Conservation (phyloP, 2,329 filamentous ascomycete species). For the Rachicladosporium sp. region DNA sequence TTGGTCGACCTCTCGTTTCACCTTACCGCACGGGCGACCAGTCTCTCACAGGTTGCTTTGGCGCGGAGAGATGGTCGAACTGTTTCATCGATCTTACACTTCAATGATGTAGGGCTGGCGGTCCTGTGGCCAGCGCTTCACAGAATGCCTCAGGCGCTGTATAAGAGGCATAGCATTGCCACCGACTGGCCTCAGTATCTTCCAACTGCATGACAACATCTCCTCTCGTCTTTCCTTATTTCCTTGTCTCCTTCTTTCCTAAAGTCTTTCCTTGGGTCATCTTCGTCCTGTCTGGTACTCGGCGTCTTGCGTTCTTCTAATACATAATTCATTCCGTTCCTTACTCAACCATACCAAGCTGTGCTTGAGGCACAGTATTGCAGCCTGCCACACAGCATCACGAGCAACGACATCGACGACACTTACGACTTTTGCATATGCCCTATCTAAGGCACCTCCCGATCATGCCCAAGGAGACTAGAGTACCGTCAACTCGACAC, state of each 20-base stretch:
- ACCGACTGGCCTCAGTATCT: no score
- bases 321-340: conserved; percentile 3
- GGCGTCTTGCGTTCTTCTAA: conserved; percentile 13
- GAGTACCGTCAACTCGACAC: conserved; percentile 13
- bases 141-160: no score
- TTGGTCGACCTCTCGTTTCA: conserved; percentile 8
- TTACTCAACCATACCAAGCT: conserved; percentile 1
- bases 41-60: no score
- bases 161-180: no score
- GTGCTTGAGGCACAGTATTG: conserved; percentile 15
- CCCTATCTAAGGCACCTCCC: conserved; percentile 14
- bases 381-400: conserved; percentile 1
- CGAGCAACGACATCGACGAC: conserved; percentile 5
- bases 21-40: no score
- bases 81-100: no score
- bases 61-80: no score
- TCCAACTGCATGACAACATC: no score
- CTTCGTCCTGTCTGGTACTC: conserved; percentile 20
- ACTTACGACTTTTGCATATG: conserved; percentile 14
- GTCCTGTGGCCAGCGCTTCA: no score
- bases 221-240: conserved; percentile 8
- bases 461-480: conserved; percentile 36
- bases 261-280: conserved; percentile 17
- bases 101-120: no score
- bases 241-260: conserved; percentile 19